Conservation (phyloP, 371 early-diverging fungal genomes). For the Haplosporangium sp. region DNA sequence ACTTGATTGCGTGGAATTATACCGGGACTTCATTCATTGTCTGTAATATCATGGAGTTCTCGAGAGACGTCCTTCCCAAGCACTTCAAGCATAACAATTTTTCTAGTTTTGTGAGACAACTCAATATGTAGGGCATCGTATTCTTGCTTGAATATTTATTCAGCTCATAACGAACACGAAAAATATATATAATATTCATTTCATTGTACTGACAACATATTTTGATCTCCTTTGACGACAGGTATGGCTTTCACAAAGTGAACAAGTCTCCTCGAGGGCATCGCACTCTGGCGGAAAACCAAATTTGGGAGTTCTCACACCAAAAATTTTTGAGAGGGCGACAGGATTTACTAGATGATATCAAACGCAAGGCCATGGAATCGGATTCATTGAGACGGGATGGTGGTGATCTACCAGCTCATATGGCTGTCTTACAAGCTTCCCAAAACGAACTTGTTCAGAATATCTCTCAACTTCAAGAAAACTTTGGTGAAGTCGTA, state of each 20-base stretch:
- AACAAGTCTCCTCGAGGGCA: slow-evolving; percentile 89
- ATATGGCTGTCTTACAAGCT: slow-evolving; percentile 78
- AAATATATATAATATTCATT: background rate
- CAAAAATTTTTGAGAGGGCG: slow-evolving; percentile 84
- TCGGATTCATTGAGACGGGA: slow-evolving; percentile 78
- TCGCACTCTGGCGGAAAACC: slow-evolving; percentile 83
- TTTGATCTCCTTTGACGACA: slow-evolving; percentile 17
- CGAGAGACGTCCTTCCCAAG: slow-evolving; percentile 86
- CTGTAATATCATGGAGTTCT: slow-evolving; percentile 88
- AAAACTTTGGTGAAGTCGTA: slow-evolving; percentile 72
- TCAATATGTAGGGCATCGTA: slow-evolving; percentile 93
- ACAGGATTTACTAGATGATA: slow-evolving; percentile 85
- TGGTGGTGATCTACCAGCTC: slow-evolving; percentile 75
- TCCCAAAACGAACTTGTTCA: slow-evolving; percentile 82
- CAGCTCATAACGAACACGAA: background rate
- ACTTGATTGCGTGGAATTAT: slow-evolving; percentile 85
- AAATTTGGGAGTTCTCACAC: slow-evolving; percentile 95
- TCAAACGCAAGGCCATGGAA: slow-evolving; percentile 89
- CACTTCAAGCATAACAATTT: slow-evolving; percentile 96
- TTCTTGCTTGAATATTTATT: slow-evolving; percentile 28
- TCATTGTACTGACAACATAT: background rate
- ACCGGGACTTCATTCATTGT: slow-evolving; percentile 90
- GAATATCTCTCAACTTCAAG: slow-evolving; percentile 78
- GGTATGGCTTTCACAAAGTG: slow-evolving; percentile 92
- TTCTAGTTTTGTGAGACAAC: slow-evolving; percentile 93